These are phyloP conservation scores for Colletotrichum kahawae DNA, from an alignment of 2,329 filamentous ascomycete species.

Conservation along the genomic window DNA sequence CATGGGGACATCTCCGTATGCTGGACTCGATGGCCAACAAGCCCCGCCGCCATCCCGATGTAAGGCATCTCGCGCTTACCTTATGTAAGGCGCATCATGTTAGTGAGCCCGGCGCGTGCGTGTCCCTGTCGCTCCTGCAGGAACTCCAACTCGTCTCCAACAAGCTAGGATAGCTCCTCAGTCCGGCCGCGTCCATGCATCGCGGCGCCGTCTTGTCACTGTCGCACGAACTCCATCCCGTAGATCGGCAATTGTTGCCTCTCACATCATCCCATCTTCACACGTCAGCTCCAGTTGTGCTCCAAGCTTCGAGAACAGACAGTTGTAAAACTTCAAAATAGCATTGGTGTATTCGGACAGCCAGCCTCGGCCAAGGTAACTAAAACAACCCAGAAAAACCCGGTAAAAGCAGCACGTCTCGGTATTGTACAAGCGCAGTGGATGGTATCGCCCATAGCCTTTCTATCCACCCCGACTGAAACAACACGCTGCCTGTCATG, in stretches of 20 bases:
- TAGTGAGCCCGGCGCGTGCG: not conserved
- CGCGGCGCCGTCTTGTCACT: not conserved
- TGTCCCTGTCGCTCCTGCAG: not conserved
- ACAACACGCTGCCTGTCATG: constrained; percentile 23
- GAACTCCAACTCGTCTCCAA: not conserved
- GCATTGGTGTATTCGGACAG: constrained; percentile 19
- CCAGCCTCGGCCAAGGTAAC: constrained; percentile 12
- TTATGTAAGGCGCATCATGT: not conserved
- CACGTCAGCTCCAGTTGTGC: not conserved
- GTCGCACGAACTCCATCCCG: not conserved
- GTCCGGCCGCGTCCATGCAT: not conserved
- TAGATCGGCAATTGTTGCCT: constrained; percentile 3
- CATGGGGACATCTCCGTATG: not conserved
- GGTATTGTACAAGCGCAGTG: constrained; percentile 26
- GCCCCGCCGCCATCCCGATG: not conserved
- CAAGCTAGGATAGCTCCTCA: not conserved
- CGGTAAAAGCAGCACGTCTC: constrained; percentile 21
- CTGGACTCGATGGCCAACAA: not conserved
- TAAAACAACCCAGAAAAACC: constrained; percentile 24
- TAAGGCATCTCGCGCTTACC: not conserved
- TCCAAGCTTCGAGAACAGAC: not conserved
- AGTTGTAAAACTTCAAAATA: constrained; percentile 12
- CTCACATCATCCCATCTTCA: not conserved
- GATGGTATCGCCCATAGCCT: constrained; percentile 23
- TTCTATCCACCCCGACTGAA: constrained; percentile 25